These are phyloP conservation scores for Penicillium paradoxum DNA, from an alignment of 495 filamentous ascomycete species.

Conservation along the genomic window DNA sequence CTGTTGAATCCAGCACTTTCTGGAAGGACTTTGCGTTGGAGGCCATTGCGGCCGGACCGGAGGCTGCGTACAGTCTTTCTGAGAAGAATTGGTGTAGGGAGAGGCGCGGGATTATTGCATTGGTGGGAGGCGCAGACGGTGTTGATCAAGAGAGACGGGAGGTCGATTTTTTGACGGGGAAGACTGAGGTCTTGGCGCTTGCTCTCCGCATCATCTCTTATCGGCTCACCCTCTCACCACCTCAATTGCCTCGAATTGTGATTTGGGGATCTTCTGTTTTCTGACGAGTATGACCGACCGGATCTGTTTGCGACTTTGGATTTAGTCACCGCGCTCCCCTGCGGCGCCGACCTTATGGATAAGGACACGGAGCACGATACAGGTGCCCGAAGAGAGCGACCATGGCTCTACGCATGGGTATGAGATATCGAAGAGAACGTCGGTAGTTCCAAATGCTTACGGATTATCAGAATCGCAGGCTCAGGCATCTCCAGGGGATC, in stretches of 20 bases:
- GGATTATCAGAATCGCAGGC: conserved; percentile 65
- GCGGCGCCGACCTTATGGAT: conserved; percentile 6
- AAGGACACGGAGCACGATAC: conserved; percentile 19
- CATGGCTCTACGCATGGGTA: conserved; percentile 24
- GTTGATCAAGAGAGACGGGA: conserved; percentile 19
- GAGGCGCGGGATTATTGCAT: conserved; percentile 10
- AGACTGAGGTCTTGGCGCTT: conserved; percentile 23
- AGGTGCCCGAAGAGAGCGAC: conserved; percentile 19
- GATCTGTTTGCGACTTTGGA: not conserved
- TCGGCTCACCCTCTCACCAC: conserved; percentile 4
- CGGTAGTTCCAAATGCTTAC: conserved; percentile 8
- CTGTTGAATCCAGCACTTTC: conserved; percentile 45
- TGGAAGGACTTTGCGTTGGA: conserved; percentile 31
- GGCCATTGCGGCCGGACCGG: conserved; percentile 39
- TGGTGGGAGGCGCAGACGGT: conserved; percentile 9
- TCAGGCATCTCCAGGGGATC: conserved; percentile 83
- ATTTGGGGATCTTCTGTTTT: not conserved
- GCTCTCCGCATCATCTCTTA: conserved; percentile 28
- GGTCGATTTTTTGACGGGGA: conserved; percentile 33
- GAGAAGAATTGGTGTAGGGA: not conserved
- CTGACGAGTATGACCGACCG: conserved; percentile 2
- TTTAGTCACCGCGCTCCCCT: conserved; percentile 1
- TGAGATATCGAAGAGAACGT: not conserved
- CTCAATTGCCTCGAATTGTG: conserved; percentile 5
- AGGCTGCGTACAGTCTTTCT: conserved; percentile 10